Evolutionary conservation across 2,329 filamentous ascomycete genomes (phyloP), one percentile per base, ranked within the genome.

Genomic region (Xylariaceae sp.): DNA sequence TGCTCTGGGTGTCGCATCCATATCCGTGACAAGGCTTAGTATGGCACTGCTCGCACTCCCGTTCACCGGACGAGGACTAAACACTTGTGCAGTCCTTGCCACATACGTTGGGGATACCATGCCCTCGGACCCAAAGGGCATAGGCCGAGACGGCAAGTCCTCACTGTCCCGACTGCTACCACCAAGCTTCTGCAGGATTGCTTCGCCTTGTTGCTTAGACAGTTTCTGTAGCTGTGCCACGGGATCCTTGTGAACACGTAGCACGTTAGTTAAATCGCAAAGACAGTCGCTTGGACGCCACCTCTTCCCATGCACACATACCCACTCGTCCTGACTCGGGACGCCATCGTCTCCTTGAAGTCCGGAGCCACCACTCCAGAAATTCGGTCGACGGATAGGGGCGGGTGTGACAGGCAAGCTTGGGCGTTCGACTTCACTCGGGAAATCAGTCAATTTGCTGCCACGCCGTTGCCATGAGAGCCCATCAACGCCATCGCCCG

Each of bases 361-460:
- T 48, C 67, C 59, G 47, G 68, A 68, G 42, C 66, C 60, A 41
- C 66, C 68, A 53, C 71, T 71, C 85, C 84, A 89, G 66, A 86
- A 87, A 44, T 73, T 84, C 32, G 79, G 75, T 59, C 86, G 77
- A 55, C 81, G 80, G 60, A 92, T 78, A 14, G 90, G 90, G 12
- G 90, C 90, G 1, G 91, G 91, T 10, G 91, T 96, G 33, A 96
- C 91, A 5, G 92, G 90, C 51, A 96, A 76, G 67, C 89, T 95
- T 44, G 90, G 90, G 42, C 90, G 81, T 65, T 96, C 91, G 52
- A 81, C 69, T 62, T 87, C 87, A 57, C 81, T 87, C 5, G 91
- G 91, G 67, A 96, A 96, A 71, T 96, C 89, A 52, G 90, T 96
- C 54, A 96, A 71, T 63, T 80, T 88, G 52, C 87, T 77, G 64